Percentiles rank a stretch among this genome's conserved stretches.
phyloP scores from a whole-genome alignment of 495 filamentous ascomycete genomes.

The Talaromyces liani region DNA sequence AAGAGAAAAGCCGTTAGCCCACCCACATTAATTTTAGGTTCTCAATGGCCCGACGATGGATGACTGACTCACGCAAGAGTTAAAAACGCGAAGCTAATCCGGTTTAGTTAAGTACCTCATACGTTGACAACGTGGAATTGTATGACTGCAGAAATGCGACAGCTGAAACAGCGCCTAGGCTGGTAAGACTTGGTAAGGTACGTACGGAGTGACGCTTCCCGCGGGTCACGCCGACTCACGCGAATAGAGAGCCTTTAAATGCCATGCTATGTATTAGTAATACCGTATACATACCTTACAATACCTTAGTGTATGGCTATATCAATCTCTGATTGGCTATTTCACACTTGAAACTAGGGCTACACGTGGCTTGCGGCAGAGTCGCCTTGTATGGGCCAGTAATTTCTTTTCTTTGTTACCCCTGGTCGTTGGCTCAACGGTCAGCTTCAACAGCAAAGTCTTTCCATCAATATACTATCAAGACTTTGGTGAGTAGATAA shows the following conservation, averaged over 20 bases:
- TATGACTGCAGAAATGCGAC: not conserved
- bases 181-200: not conserved
- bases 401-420: not conserved
- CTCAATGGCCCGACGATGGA: not conserved
- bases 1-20: not conserved
- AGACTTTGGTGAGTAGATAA: not conserved
- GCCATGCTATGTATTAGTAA: not conserved
- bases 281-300: not conserved
- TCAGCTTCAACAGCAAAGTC: not conserved
- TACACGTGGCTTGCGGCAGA: constrained; percentile 3
- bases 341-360: not conserved
- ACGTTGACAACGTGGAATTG: not conserved
- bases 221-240: not conserved
- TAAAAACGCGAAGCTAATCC: constrained; percentile 14
- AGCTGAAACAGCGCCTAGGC: not conserved
- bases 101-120: not conserved
- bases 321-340: not conserved
- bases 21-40: not conserved
- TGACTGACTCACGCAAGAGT: constrained; percentile 14
- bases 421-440: not conserved
- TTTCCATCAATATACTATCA: not conserved
- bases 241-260: not conserved
- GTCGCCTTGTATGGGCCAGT: not conserved
- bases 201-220: not conserved
- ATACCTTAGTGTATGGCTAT: not conserved